These are phyloP conservation scores for Aspergillus leporis DNA, from an alignment of 495 filamentous ascomycete species.

Conservation along the genomic window DNA sequence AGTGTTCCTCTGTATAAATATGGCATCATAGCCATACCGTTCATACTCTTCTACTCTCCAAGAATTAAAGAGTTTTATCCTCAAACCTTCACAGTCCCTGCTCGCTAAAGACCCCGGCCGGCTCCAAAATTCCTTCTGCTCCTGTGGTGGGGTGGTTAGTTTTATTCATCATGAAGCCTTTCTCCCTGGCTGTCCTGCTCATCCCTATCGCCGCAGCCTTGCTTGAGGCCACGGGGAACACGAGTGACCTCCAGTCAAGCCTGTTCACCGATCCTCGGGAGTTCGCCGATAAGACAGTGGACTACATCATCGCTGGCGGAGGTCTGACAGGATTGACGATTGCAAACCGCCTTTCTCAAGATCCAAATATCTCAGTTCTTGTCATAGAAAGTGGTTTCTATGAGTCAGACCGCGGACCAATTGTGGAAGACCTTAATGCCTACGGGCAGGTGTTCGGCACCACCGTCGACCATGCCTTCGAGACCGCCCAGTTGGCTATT, in stretches of 20 bases:
- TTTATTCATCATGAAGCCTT: slow-evolving; percentile 13
- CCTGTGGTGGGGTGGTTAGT: no score
- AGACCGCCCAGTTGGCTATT: slow-evolving; percentile 18
- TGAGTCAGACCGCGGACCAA: slow-evolving; percentile 29
- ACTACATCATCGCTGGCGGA: slow-evolving; percentile 38
- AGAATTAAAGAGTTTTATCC: no score
- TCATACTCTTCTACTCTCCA: no score
- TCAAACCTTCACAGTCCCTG: no score
- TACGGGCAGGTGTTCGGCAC: slow-evolving; percentile 39
- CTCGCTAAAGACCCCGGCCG: no score
- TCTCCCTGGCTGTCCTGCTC: slow-evolving; percentile 4
- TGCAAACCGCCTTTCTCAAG: slow-evolving; percentile 45
- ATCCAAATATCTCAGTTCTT: slow-evolving; percentile 46
- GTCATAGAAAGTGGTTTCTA: slow-evolving; percentile 53
- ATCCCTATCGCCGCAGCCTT: slow-evolving; percentile 8
- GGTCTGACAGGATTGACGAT: slow-evolving; percentile 35
- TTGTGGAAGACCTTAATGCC: slow-evolving; percentile 35
- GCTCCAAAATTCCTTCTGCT: no score
- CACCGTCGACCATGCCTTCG: slow-evolving; percentile 20
- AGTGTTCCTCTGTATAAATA: no score
- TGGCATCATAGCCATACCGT: no score
- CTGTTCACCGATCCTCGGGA: slow-evolving; percentile 25
- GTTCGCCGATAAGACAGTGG: slow-evolving; percentile 20
- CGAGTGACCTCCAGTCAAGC: slow-evolving; percentile 16
- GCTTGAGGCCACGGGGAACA: slow-evolving; percentile 9